Evolutionary conservation across 352 stramenopile genomes (phyloP), one percentile per base, ranked within the genome.

Genomic region (Globisporangium parvum): DNA sequence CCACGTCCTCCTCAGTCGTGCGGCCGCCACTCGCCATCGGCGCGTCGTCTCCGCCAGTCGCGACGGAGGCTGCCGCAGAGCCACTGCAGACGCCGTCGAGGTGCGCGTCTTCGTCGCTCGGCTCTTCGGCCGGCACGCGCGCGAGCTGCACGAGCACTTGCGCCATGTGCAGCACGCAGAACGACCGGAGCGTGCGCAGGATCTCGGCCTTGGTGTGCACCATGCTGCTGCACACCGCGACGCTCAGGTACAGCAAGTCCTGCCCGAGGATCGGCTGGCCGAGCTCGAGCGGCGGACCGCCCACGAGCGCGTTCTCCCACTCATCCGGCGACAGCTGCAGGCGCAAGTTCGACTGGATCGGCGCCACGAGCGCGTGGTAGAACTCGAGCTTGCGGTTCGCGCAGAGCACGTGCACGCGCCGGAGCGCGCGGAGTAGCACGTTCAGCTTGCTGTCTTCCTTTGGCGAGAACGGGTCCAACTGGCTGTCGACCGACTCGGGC

Each of bases 361-460:
- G 78, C 8, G 60, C 55, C 50, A 75, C 73, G 55, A 91, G 71
- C 15, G 64, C 71, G 14, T 59, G 59, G 53, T 78, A 83, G 40
- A 88, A 88, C 6, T 71, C 69, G 17, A 67, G 66, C 55, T 69
- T 74, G 18, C 66, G 63, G 31, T 71, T 76, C 35, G 70, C 67
- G 53, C 91, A 88, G 11, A 91, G 66, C 63, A 89, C 47, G 10
- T 67, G 69, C 9, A 88, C 53, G 15, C 71, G 76, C 5, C 70
- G 69, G 11, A 93, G 66, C 9, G 80, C 74, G 0, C 80, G 77
- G 53, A 91, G 58, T 31, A 93, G 53, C 17, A 77, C 69, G 55
- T 89, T 89, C 20, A 91, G 51, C 45, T 91, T 93, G 55, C 71
- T 76, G 55, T 93, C 84, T 47, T 93, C 80, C 42, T 88, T 87